Conservation (phyloP, 2,329 filamentous ascomycete genomes). For the Akanthomyces lecanii region DNA sequence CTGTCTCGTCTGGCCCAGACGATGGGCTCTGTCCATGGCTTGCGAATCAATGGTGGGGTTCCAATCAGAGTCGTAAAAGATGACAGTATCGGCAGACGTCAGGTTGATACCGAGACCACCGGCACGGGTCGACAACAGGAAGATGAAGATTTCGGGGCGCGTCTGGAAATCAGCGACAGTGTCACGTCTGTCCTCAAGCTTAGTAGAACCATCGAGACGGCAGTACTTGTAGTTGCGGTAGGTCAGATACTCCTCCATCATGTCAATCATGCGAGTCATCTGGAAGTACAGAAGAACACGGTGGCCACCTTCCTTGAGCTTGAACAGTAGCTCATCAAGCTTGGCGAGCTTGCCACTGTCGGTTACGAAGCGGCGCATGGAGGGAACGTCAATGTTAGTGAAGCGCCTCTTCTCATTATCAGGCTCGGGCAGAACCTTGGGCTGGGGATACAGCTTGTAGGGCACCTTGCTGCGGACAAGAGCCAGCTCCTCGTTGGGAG, state of each 20-base stretch:
- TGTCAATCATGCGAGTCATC: slow-evolving; percentile 99
- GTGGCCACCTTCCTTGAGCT: slow-evolving; percentile 88
- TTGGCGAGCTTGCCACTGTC: slow-evolving; percentile 95
- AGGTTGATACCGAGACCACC: slow-evolving; percentile 98
- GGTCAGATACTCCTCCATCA: slow-evolving; percentile 98
- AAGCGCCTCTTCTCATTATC: slow-evolving; percentile 79
- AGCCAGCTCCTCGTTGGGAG: slow-evolving; percentile 62
- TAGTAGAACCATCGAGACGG: slow-evolving; percentile 92
- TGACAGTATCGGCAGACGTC: slow-evolving; percentile 93
- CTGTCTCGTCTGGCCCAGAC: slow-evolving; percentile 90
- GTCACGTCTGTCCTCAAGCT: slow-evolving; percentile 92
- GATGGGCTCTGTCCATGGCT: slow-evolving; percentile 98
- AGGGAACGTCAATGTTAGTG: slow-evolving; percentile 87
- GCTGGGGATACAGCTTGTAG: slow-evolving; percentile 57
- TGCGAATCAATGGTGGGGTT: slow-evolving; percentile 98
- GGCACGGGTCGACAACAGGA: slow-evolving; percentile 90
- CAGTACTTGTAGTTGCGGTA: slow-evolving; percentile 99
- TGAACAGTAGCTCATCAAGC: slow-evolving; percentile 78
- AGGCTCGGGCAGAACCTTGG: slow-evolving; percentile 68
- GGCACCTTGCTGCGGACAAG: slow-evolving; percentile 72
- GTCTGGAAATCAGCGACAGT: slow-evolving; percentile 97
- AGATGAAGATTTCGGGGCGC: slow-evolving; percentile 91
- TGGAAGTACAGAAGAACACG: slow-evolving; percentile 98
- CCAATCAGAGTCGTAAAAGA: slow-evolving; percentile 99
- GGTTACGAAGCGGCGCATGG: slow-evolving; percentile 95